Evolutionary conservation across 1,139 yeast species (phyloP).

Genomic region (Trichomonascaceae sp.): DNA sequence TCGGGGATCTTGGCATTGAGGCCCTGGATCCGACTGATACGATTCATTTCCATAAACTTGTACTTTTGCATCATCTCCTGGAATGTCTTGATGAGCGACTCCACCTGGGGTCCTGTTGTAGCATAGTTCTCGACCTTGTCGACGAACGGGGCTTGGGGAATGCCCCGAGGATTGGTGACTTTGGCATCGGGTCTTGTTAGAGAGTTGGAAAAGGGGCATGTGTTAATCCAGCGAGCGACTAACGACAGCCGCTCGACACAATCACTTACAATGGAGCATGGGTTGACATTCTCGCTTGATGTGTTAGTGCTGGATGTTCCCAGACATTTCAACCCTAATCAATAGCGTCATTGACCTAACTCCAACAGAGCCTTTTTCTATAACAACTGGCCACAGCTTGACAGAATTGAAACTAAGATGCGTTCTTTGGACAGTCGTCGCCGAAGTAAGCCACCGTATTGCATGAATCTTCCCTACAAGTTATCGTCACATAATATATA

Average conservation of each 20-base stretch:
- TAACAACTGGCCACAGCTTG: too few relatives aligned
- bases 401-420: too few relatives aligned
- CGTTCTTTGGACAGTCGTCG: too few relatives aligned
- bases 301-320: too few relatives aligned
- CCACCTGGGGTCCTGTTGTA: constrained; percentile 58
- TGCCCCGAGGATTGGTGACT: constrained; percentile 66
- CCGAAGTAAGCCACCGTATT: too few relatives aligned
- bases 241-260: too few relatives aligned
- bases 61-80: constrained; percentile 72
- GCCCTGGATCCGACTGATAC: constrained; percentile 53
- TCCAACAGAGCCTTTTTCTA: too few relatives aligned
- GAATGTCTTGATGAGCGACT: constrained; percentile 50
- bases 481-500: too few relatives aligned
- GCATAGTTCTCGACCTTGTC: constrained; percentile 70
- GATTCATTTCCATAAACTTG: constrained; percentile 68
- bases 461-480: neutral
- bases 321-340: neutral
- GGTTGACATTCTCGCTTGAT: too few relatives aligned
- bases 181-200: constrained; percentile 9
- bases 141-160: constrained; percentile 92
- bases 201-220: neutral
- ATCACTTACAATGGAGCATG: too few relatives aligned
- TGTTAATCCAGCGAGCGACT: too few relatives aligned
- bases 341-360: too few relatives aligned
- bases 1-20: constrained; percentile 76